Evolutionary conservation across 805 yeast species (phyloP).

Genomic region (Candida lessepsii): DNA sequence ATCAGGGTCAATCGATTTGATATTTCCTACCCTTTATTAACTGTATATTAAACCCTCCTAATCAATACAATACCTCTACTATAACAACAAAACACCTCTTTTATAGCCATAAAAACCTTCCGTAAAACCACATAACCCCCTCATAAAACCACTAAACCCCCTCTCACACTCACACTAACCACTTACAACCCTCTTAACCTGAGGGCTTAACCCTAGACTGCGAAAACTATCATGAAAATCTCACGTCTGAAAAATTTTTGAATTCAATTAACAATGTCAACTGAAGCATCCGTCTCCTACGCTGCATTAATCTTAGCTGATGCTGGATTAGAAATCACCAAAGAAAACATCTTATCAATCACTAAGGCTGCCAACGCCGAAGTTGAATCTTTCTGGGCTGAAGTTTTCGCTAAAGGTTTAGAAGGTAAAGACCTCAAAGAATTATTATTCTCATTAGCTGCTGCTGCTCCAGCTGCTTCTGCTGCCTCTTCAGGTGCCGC

Average conservation of each 20-base stretch:
- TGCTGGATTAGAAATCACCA: slow-evolving; percentile 89
- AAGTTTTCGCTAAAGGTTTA: slow-evolving; percentile 84
- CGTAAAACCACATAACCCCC: too few relatives aligned
- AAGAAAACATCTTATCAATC: slow-evolving; percentile 78
- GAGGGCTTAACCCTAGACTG: slow-evolving; percentile 4
- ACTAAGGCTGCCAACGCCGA: slow-evolving; percentile 80
- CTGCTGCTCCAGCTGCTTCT: slow-evolving; percentile 43
- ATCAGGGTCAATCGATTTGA: too few relatives aligned
- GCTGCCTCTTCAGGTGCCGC: slow-evolving; percentile 33
- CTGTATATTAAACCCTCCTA: too few relatives aligned
- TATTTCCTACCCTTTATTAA: too few relatives aligned
- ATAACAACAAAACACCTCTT: too few relatives aligned
- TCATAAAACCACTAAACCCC: too few relatives aligned
- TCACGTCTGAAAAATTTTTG: not conserved
- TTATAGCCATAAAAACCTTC: too few relatives aligned
- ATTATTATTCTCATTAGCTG: slow-evolving; percentile 57
- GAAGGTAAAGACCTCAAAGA: slow-evolving; percentile 82
- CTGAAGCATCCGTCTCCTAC: slow-evolving; percentile 91
- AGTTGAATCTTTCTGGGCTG: slow-evolving; percentile 82
- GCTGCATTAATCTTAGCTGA: slow-evolving; percentile 99
- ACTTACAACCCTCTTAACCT: too few relatives aligned
- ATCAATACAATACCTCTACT: too few relatives aligned
- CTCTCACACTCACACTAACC: too few relatives aligned
- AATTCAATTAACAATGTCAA: slow-evolving; percentile 53
- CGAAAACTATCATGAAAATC: slow-evolving; percentile 4